These are phyloP conservation scores for Xerocomus brunneocitrinus DNA, from an alignment of 768 basidiomycete species.

Conservation along the genomic window DNA sequence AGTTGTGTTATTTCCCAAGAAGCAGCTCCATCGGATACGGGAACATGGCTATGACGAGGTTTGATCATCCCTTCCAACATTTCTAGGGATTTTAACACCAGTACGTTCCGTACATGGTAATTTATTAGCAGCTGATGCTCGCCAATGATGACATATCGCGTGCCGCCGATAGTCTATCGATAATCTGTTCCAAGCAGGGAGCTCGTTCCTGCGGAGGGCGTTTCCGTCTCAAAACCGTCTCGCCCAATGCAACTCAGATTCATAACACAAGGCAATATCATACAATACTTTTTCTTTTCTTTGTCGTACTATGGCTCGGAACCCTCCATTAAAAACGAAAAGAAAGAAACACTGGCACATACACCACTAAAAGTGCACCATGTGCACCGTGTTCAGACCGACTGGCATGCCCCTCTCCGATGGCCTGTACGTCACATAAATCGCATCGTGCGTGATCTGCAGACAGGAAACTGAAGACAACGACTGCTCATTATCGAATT, in stretches of 20 bases:
- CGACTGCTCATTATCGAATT: conserved; percentile 8
- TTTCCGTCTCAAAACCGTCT: too few relatives aligned
- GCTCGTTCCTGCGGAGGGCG: too few relatives aligned
- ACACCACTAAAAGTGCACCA: background rate
- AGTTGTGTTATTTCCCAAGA: conserved; percentile 93
- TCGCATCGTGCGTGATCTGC: conserved; percentile 50
- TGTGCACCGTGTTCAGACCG: background rate
- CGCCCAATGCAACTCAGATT: too few relatives aligned
- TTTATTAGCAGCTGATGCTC: too few relatives aligned
- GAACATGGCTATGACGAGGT: conserved; percentile 71
- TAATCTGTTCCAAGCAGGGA: too few relatives aligned
- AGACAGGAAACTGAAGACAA: conserved; percentile 40
- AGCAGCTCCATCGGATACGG: conserved; percentile 91
- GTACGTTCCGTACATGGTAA: too few relatives aligned
- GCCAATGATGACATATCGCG: too few relatives aligned
- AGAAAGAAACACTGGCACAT: background rate
- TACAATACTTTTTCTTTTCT: too few relatives aligned
- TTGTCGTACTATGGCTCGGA: too few relatives aligned
- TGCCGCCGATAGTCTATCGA: too few relatives aligned
- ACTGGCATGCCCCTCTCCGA: background rate
- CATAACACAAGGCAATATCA: too few relatives aligned
- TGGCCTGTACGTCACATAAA: conserved; percentile 41
- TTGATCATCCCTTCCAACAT: background rate
- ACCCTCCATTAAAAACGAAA: background rate
- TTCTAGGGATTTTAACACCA: too few relatives aligned